A percentile compares a stretch with the other conserved stretches of the same genome.
These are phyloP conservation scores for Nakazawaea ambrosiae DNA, from an alignment of 805 yeast species.

Conservation along the genomic window DNA sequence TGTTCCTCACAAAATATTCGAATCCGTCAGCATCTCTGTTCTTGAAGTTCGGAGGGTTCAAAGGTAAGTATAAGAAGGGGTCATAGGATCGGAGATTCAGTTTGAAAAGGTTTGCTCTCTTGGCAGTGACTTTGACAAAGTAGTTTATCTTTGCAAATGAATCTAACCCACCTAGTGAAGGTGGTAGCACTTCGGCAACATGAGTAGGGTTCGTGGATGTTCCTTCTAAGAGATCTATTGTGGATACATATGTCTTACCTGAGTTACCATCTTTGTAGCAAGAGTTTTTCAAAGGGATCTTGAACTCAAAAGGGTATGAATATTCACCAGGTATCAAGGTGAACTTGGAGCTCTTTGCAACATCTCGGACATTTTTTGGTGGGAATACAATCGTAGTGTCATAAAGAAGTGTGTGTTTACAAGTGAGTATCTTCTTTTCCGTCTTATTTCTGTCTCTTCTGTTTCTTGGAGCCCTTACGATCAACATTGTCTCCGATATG, in stretches of 20 bases:
- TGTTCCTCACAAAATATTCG: slow-evolving; percentile 40
- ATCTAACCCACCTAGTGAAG: slow-evolving; percentile 18
- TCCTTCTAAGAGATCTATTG: too few relatives aligned
- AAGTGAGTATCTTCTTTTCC: slow-evolving; percentile 16
- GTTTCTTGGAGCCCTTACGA: slow-evolving; percentile 18
- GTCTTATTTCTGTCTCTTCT: slow-evolving; percentile 11
- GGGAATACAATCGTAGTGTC: slow-evolving; percentile 46
- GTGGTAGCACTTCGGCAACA: slow-evolving; percentile 18
- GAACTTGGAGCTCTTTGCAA: slow-evolving; percentile 34
- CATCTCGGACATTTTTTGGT: slow-evolving; percentile 38
- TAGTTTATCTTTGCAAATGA: slow-evolving; percentile 36
- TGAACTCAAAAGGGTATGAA: slow-evolving; percentile 39
- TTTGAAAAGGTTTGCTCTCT: slow-evolving; percentile 40
- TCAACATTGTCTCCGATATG: slow-evolving; percentile 30
- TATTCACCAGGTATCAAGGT: slow-evolving; percentile 46
- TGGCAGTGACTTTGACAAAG: slow-evolving; percentile 56
- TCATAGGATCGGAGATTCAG: slow-evolving; percentile 37
- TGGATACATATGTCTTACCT: slow-evolving; percentile 10
- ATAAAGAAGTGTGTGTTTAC: slow-evolving; percentile 40
- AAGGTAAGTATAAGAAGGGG: slow-evolving; percentile 50
- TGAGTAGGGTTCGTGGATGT: neutral
- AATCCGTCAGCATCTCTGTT: slow-evolving; percentile 25
- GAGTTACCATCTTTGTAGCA: slow-evolving; percentile 22
- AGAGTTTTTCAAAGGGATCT: slow-evolving; percentile 34
- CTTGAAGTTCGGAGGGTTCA: slow-evolving; percentile 24